Percentiles rank a stretch among this genome's conserved stretches.
Evolutionary conservation across 495 filamentous ascomycete species (phyloP).

Genomic region (Penicillium soppii): DNA sequence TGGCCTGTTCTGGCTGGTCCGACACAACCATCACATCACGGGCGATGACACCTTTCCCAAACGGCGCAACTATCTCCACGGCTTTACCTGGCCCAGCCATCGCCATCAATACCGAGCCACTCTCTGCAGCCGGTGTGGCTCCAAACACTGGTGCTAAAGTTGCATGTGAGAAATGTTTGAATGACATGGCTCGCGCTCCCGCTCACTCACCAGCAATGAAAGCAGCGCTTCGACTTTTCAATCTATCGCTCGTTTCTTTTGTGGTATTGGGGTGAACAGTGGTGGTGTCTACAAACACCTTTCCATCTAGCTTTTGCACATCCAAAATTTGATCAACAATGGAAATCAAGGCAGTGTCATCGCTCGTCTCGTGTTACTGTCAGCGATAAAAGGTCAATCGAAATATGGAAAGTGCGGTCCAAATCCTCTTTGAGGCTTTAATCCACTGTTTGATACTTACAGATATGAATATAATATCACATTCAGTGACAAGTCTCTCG

Average conservation of each 20-base stretch:
- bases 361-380: conserved; percentile 1
- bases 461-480: conserved; percentile 15
- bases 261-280: conserved; percentile 10
- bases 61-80: neutral
- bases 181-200: accelerated
- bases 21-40: conserved; percentile 12
- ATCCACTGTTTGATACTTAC: neutral
- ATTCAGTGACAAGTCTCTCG: neutral
- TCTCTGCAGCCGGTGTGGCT: conserved; percentile 6
- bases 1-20: conserved; percentile 8
- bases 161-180: neutral
- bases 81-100: neutral
- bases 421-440: neutral
- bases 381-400: neutral
- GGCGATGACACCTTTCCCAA: conserved; percentile 7
- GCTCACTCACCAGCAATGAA: conserved; percentile 6
- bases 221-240: neutral
- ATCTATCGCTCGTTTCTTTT: neutral
- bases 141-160: conserved; percentile 10
- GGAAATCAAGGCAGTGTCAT: conserved; percentile 3
- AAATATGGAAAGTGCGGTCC: neutral
- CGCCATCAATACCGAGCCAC: conserved; percentile 6
- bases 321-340: conserved; percentile 7
- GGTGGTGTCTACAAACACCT: conserved; percentile 10
- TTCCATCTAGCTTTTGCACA: neutral